Evolutionary conservation across 768 basidiomycete genomes (phyloP), one percentile per base, ranked within the genome.

Genomic region (Boletus bicolor): DNA sequence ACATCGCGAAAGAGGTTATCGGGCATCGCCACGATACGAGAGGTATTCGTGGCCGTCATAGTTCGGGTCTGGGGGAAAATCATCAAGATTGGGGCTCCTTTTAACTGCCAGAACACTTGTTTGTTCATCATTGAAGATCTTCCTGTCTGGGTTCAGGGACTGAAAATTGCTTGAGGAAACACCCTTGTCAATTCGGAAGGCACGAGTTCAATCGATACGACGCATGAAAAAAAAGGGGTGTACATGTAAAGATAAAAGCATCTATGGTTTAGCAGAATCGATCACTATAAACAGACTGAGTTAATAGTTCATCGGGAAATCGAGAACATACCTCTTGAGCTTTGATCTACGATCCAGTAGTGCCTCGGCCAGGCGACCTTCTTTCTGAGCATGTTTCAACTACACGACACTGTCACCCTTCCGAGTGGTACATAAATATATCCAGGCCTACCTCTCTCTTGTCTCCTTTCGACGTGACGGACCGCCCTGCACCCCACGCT

Each of bases 401-500:
- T 93, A 56, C 26, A 38, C n/a, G 5, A 58, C 55, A 34, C 36
- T 49, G 32, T 53, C 50, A 54, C 54, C 36, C 32, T 46, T 28
- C 52, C 37, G 26, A 59, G 42, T 30, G 15, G 28, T 32, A 37
- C 47, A 30, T 53, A 47, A 41, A 55, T 43, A 54, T 43, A 51
- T 30, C 42, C 14, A 39, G 10, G 62, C 80, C 14, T 57, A 87
- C 91, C 75, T 86, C 88, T 70, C 81, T 83, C 73, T 84, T 87
- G 63, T 93, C 93, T 0, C 79, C 81, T 0, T 60, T 65, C 1
- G 91, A 91, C 21, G 86, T 79, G 7, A 95, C 75, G 17, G 82
- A 82, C 35, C 86, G 77, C 4, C 90, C 87, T 21, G 89, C 87
- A 24, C 92, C 92, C 89, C 93, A 93, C 0, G 91, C 79, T 64